A percentile compares a stretch with the other conserved stretches of the same genome.
phyloP scores from a whole-genome alignment of 768 basidiomycete species.

The Suillus lakei region DNA sequence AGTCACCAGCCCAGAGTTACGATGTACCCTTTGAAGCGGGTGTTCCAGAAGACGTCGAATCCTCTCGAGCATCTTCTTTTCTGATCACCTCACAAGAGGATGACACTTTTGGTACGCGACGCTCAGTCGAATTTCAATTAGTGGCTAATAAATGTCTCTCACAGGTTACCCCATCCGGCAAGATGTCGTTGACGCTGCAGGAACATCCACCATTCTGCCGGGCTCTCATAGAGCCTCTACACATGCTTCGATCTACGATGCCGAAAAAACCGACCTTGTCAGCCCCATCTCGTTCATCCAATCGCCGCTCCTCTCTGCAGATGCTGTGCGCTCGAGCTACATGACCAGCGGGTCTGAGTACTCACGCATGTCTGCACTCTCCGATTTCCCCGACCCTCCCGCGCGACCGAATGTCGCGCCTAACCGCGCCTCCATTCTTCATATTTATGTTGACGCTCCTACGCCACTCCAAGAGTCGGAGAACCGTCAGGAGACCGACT shows the following conservation, averaged over 20 bases:
- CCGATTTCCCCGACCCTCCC: conserved; percentile 75
- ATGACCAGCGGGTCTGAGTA: conserved; percentile 58
- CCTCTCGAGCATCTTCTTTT: conserved; percentile 26
- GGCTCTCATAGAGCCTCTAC: conserved; percentile 21
- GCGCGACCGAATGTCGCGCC: conserved; percentile 26
- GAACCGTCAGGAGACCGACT: neutral
- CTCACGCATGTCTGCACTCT: conserved; percentile 72
- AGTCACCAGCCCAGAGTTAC: conserved; percentile 14
- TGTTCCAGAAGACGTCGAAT: conserved; percentile 33
- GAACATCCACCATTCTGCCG: conserved; percentile 19
- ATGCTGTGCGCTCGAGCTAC: conserved; percentile 55
- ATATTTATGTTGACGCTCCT: conserved; percentile 45
- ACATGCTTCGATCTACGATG: conserved; percentile 26
- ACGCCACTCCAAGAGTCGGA: conserved; percentile 1
- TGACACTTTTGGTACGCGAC: conserved; percentile 34
- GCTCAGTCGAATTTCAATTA: neutral
- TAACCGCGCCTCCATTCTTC: conserved; percentile 47
- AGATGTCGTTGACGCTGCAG: conserved; percentile 19
- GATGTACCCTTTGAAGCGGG: neutral
- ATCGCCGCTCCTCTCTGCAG: conserved; percentile 31
- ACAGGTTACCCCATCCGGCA: conserved; percentile 31
- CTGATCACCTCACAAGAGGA: conserved; percentile 25
- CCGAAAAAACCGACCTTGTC: conserved; percentile 12
- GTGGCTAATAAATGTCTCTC: conserved; percentile 7
- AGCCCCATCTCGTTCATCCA: conserved; percentile 24